Base-by-base conservation (phyloP, 176 grass and related monocot genomes). In the Avena insularis region DNA sequence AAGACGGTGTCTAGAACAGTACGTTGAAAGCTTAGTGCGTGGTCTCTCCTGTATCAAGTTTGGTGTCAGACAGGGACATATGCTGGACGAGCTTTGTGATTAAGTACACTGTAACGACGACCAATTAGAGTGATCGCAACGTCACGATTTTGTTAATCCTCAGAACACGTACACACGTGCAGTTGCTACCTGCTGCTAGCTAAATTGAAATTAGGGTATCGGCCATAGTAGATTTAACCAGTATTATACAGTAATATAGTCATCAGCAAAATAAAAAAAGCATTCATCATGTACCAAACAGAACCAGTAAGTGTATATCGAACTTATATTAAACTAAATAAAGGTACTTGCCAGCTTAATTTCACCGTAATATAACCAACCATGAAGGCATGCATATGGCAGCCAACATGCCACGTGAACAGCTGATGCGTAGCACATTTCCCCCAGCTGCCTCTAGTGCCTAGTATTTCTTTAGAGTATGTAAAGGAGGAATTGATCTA, bases 41-140 rank as follows among this genome's bases (percentile, higher is more conserved):
- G 27, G 27, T 66, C 71, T 66, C 71, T 77, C 61, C 61, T 78
- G 50, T 87, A 51, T 57, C 6, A 77, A 89, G 77, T 85, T 89
- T 81, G 82, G 83, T 81, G 69, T 79, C 8, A 2, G 58, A 75
- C 64, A 48, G 68, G 66, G 82, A 89, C 69, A 40, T 58, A 58
- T 85, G 35, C 59, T 47, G 58, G 35, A n/a, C 62, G 73, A 64
- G 20, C 79, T 15, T 29, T 10, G 47, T 20, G 43, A 86, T 51
- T 14, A 66, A 45, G 86, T 73, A 15, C 25, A 7, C 23, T 31
- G 12, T 31, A 65, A 57, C 55, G 17, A 20, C 17, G 55, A 57
- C 16, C 55, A 57, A 57, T 57, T 57, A 57, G 17, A 57, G 55
- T 19, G 55, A 57, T 57, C 6, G 17, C 55, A 57, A 56, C 55